A percentile compares a stretch with the other conserved stretches of the same genome.
phyloP scores from a whole-genome alignment of 2,329 filamentous ascomycete genomes.

The Grosmannia serpens region DNA sequence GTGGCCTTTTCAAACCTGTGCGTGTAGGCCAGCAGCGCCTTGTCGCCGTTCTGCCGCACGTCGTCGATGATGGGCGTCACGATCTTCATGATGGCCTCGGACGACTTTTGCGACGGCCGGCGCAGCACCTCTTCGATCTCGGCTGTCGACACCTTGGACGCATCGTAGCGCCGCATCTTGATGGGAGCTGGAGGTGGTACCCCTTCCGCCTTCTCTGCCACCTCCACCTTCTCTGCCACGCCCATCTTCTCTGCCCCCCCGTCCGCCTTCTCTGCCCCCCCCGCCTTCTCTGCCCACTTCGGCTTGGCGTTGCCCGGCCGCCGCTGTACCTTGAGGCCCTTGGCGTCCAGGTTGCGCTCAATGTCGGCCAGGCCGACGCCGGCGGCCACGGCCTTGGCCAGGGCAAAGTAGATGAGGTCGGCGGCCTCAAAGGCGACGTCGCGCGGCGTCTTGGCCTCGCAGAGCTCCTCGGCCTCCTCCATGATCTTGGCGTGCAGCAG shows the following conservation, averaged over 20 bases:
- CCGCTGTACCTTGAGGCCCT: slow-evolving; percentile 90
- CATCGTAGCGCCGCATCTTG: slow-evolving; percentile 69
- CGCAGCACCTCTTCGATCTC: slow-evolving; percentile 67
- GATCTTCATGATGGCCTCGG: slow-evolving; percentile 86
- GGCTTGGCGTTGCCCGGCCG: slow-evolving; percentile 90
- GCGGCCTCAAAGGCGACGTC: slow-evolving; percentile 91
- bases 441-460: slow-evolving; percentile 54
- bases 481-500: slow-evolving; percentile 91
- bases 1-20: slow-evolving; percentile 98
- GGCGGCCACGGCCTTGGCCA: slow-evolving; percentile 77
- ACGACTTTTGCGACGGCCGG: slow-evolving; percentile 85
- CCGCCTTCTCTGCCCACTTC: slow-evolving; percentile 74
- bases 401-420: slow-evolving; percentile 88
- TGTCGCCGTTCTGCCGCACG: slow-evolving; percentile 73
- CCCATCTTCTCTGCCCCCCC: slow-evolving; percentile 39
- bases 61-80: slow-evolving; percentile 86
- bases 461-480: slow-evolving; percentile 94
- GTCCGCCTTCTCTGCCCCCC: slow-evolving; percentile 39
- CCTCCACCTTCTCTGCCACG: slow-evolving; percentile 27
- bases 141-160: slow-evolving; percentile 48
- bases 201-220: slow-evolving; percentile 23
- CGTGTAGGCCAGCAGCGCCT: slow-evolving; percentile 81
- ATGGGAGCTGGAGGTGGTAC: slow-evolving; percentile 42
- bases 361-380: slow-evolving; percentile 83
- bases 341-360: slow-evolving; percentile 83